These are phyloP conservation scores for Eragrostis curvula DNA, from an alignment of 176 grass and related monocot genomes.

Conservation along the genomic window DNA sequence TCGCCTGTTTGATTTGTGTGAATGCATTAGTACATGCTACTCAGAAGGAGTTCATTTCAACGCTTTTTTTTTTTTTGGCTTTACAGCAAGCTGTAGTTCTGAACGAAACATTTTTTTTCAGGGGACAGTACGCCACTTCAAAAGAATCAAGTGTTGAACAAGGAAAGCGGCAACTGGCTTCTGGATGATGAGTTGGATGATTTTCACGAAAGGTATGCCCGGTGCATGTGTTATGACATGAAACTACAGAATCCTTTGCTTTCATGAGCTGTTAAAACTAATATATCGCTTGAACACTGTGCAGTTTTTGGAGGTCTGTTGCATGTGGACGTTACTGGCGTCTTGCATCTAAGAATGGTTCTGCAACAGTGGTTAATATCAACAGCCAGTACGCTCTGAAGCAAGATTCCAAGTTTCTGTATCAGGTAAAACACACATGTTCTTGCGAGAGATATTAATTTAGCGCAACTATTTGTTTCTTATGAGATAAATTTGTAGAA, in stretches of 20 bases:
- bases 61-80: no score
- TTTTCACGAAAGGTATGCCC: background rate
- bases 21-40: background rate
- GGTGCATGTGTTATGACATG: background rate
- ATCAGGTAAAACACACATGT: no score
- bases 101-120: background rate
- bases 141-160: background rate
- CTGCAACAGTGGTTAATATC: background rate
- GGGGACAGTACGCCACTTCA: background rate
- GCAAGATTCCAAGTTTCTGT: background rate
- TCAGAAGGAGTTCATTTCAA: background rate
- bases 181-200: background rate
- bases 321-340: background rate
- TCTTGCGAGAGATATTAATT: no score
- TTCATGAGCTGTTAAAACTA: background rate
- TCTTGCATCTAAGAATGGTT: background rate
- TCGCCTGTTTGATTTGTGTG: background rate
- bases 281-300: background rate
- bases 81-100: background rate
- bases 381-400: background rate
- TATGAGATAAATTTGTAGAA: conserved; percentile 26
- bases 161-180: background rate
- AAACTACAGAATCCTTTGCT: background rate
- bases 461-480: no score
- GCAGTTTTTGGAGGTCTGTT: background rate